Evolutionary conservation across 2,329 filamentous ascomycete genomes (phyloP).

Genomic region (Nemania bipapillata): DNA sequence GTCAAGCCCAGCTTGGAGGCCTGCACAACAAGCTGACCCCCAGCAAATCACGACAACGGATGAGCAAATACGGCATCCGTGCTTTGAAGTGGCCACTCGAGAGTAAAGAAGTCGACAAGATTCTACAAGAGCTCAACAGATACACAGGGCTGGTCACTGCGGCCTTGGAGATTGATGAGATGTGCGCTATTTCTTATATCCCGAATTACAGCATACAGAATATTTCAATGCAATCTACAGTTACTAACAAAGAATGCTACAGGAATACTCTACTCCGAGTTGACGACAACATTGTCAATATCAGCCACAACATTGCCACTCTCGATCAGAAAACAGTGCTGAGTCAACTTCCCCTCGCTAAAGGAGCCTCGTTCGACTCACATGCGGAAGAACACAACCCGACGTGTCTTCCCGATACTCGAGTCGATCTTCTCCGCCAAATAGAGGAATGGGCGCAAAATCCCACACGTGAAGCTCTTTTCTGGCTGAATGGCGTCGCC

Average conservation of each 20-base stretch:
- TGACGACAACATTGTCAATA: constrained; percentile 23
- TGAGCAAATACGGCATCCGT: constrained; percentile 48
- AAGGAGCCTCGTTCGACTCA: constrained; percentile 52
- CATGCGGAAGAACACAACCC: constrained; percentile 49
- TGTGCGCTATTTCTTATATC: constrained; percentile 38
- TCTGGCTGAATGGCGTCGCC: constrained; percentile 56
- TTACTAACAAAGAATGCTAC: background rate
- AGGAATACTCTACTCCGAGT: background rate
- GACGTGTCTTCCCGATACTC: constrained; percentile 50
- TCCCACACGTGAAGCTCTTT: constrained; percentile 44
- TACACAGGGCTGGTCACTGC: constrained; percentile 47
- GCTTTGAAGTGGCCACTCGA: constrained; percentile 56
- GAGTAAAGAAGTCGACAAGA: constrained; percentile 51
- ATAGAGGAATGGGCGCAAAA: constrained; percentile 49
- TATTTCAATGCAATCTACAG: background rate
- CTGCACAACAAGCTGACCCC: constrained; percentile 46
- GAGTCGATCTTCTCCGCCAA: constrained; percentile 48
- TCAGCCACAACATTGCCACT: no score
- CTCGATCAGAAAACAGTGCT: constrained; percentile 40
- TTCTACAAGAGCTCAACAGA: constrained; percentile 46
- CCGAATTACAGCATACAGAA: background rate
- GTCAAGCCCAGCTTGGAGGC: constrained; percentile 33
- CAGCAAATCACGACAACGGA: constrained; percentile 43
- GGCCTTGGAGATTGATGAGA: constrained; percentile 52
- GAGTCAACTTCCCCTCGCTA: constrained; percentile 23